A percentile compares a stretch with the other conserved stretches of the same genome.
These are phyloP conservation scores for Boletellus deceptivus DNA, from an alignment of 1,284 basidiomycete genomes.

Conservation along the genomic window DNA sequence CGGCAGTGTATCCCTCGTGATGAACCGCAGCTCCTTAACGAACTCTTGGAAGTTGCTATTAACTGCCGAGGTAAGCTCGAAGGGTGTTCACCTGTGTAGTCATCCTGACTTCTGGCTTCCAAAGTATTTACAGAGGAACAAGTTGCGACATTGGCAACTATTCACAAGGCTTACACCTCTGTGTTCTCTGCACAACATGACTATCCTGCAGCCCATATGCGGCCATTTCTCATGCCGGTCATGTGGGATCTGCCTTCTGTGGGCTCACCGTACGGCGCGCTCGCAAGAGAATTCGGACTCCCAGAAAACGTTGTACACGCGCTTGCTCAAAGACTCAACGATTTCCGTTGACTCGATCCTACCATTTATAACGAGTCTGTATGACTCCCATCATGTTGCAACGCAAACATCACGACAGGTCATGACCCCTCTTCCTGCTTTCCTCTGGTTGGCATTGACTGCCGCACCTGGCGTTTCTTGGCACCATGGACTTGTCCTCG, in stretches of 20 bases:
- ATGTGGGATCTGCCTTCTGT: conserved; percentile 19
- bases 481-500: conserved; percentile 20
- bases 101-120: conserved; percentile 2
- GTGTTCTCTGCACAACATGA: conserved; percentile 15
- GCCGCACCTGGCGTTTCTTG: conserved; percentile 25
- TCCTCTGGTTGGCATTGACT: conserved; percentile 27
- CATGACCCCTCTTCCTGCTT: conserved; percentile 13
- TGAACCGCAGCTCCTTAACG: conserved; percentile 41
- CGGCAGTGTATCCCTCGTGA: conserved; percentile 37
- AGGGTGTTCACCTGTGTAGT: not conserved
- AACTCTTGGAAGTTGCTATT: conserved; percentile 53
- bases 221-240: conserved; percentile 17
- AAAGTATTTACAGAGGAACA: conserved; percentile 65
- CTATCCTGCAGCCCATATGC: conserved; percentile 6
- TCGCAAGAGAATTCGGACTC: conserved; percentile 72
- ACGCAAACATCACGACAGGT: conserved; percentile 18
- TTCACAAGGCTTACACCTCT: conserved; percentile 26
- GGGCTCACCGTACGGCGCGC: conserved; percentile 41
- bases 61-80: conserved; percentile 52
- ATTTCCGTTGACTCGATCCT: conserved; percentile 15
- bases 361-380: not conserved
- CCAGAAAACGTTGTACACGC: conserved; percentile 67
- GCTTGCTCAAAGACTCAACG: conserved; percentile 55
- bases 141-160: conserved; percentile 39
- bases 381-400: not conserved